Evolutionary conservation across 1,139 yeast genomes (phyloP), one percentile per base, ranked within the genome.

Genomic region (Candida frijolesensis): DNA sequence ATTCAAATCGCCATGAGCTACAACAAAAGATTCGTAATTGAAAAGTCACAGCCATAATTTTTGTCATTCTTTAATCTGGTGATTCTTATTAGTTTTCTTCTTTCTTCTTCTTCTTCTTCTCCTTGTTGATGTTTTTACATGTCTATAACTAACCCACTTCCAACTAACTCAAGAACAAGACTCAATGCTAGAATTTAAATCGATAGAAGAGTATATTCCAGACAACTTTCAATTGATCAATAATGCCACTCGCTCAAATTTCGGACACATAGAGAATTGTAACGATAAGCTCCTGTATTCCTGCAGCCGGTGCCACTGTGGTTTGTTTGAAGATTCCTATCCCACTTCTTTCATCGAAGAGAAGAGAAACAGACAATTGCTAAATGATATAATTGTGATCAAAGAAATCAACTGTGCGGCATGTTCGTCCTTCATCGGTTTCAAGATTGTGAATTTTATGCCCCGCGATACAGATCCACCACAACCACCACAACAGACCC

Each of bases 371-470:
- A 48, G 45, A 16, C 45, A 50, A n/a, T 45, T 46, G 18, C 47
- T 53, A 32, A 42, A 46, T 45, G 52, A 52, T 32, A 34, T 42
- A 16, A 37, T 55, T 12, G 34, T 55, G 15, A 50, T 57, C 3
- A 52, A 54, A 19, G 52, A 56, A 22, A 29, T 59, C 4, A 49
- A 47, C 29, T 62, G 66, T 35, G 49, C 43, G n/a, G 33, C 19
- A 4, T 62, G 66, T 44, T 44, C 47, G 27, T 55, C 50, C n/a
- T 50, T 54, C 9, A 45, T 62, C 14, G 65, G 66, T 6, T 58
- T 56, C 42, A 55, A 54, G 42, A 48, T 61, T 3, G 49, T 55
- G 14, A 49, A 49, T 11, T 43, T 56, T 29, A 51, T 48, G n/a
- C 49, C 53, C 4, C 38, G 39, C 15, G 38, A 43, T 6, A 7